Evolutionary conservation across 2,329 filamentous ascomycete species (phyloP).

Genomic region (Spiromastix sp.): DNA sequence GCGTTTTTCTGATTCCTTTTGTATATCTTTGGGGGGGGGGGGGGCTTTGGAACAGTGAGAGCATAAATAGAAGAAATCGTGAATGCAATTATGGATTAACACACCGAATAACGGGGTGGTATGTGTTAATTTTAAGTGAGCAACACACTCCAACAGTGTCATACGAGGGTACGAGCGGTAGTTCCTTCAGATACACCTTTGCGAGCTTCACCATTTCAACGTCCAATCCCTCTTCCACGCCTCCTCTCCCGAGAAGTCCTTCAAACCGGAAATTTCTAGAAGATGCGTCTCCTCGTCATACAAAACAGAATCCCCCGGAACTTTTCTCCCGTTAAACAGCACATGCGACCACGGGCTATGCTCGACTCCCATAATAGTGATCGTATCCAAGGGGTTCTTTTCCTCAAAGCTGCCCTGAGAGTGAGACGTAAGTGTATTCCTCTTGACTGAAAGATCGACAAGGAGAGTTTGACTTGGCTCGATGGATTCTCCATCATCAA

Average conservation of each 20-base stretch:
- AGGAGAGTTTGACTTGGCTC: constrained; percentile 44
- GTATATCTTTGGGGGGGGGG: no score
- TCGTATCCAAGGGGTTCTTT: constrained; percentile 47
- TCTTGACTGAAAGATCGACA: constrained; percentile 40
- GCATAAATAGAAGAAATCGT: no score
- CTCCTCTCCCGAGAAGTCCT: constrained; percentile 39
- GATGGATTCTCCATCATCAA: constrained; percentile 66
- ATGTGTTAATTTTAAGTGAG: no score
- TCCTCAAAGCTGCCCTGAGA: constrained; percentile 46
- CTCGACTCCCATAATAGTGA: constrained; percentile 52
- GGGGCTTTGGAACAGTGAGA: no score
- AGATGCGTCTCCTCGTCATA: constrained; percentile 40
- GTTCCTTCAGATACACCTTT: no score
- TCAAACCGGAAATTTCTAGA: constrained; percentile 42
- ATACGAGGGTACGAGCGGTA: no score
- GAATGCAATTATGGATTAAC: no score
- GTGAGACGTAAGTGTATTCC: constrained; percentile 37
- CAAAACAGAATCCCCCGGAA: constrained; percentile 35
- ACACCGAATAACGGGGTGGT: no score
- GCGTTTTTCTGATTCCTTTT: no score
- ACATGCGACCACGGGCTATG: constrained; percentile 32
- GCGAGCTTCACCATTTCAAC: constrained; percentile 45
- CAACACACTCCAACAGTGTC: no score
- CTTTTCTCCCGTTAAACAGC: constrained; percentile 38
- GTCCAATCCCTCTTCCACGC: constrained; percentile 52